Conservation (phyloP, 2,329 filamentous ascomycete species). For the Hymenoscyphus infarciens region DNA sequence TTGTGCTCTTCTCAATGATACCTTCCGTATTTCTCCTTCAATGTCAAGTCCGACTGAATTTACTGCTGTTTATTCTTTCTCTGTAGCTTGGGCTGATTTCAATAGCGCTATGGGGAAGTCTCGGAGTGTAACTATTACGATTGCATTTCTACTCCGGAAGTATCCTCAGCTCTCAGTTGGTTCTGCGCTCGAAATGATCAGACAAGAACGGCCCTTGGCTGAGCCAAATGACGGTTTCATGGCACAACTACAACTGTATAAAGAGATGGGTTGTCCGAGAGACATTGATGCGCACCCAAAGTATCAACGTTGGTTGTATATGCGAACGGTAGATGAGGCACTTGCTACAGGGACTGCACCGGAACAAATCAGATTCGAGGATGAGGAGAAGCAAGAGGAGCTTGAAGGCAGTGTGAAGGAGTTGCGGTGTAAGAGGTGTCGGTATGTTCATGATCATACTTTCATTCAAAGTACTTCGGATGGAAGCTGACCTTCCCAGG, state of each 20-base stretch:
- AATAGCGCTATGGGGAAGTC: conserved; percentile 95
- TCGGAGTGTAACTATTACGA: conserved; percentile 77
- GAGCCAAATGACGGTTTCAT: conserved; percentile 93
- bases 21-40: no score
- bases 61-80: no score
- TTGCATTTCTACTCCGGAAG: conserved; percentile 79
- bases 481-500: conserved; percentile 14
- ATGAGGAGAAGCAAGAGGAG: conserved; percentile 51
- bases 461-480: background rate
- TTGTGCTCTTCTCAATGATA: background rate
- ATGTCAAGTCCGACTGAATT: no score
- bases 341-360: conserved; percentile 76
- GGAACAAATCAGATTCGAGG: conserved; percentile 76
- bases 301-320: conserved; percentile 78
- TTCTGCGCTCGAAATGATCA: conserved; percentile 66
- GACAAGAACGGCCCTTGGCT: conserved; percentile 68
- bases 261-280: conserved; percentile 76
- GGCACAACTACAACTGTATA: conserved; percentile 81
- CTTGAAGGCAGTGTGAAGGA: conserved; percentile 43
- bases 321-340: conserved; percentile 61
- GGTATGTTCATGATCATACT: conserved; percentile 40
- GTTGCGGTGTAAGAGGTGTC: conserved; percentile 88
- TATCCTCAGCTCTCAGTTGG: conserved; percentile 45
- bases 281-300: conserved; percentile 64
- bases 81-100: background rate